Evolutionary conservation across 129 eudicot species (phyloP).

Genomic region (Artemisia annua): DNA sequence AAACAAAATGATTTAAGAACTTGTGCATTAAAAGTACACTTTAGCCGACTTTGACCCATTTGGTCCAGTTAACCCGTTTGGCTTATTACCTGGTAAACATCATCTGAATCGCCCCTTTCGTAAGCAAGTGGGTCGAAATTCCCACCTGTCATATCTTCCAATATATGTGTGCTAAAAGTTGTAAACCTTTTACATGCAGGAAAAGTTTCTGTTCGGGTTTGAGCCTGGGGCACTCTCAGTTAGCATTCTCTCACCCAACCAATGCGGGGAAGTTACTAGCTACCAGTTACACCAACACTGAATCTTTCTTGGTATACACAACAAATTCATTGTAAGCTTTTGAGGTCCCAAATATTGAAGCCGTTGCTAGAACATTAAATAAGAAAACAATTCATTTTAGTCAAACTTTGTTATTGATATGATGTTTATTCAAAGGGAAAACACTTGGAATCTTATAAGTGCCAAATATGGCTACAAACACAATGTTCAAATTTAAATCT

Average conservation of each 20-base stretch:
- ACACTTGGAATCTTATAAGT: too few relatives aligned
- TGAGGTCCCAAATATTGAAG: constrained; percentile 2
- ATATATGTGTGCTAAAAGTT: background rate
- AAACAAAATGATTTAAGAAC: background rate
- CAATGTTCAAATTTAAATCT: background rate
- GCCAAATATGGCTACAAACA: background rate
- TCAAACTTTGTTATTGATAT: background rate
- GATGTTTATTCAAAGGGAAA: background rate
- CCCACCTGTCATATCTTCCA: background rate
- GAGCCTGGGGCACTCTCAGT: constrained; percentile 42
- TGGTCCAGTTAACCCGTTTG: background rate
- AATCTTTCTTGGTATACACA: constrained; percentile 75
- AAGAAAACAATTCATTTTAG: background rate
- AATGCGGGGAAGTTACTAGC: constrained; percentile 77
- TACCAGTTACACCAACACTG: constrained; percentile 48
- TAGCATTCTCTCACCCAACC: constrained; percentile 86
- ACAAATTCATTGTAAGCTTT: constrained; percentile 32
- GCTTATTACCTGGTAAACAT: background rate
- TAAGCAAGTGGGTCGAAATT: background rate
- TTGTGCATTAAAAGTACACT: background rate
- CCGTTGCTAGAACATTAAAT: background rate
- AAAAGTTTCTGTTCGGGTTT: constrained; percentile 52
- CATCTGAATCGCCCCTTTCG: background rate
- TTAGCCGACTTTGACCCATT: background rate
- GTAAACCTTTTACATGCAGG: constrained; percentile 45